Conservation (phyloP, 257 asterid species). For the Henckelia pumila region DNA sequence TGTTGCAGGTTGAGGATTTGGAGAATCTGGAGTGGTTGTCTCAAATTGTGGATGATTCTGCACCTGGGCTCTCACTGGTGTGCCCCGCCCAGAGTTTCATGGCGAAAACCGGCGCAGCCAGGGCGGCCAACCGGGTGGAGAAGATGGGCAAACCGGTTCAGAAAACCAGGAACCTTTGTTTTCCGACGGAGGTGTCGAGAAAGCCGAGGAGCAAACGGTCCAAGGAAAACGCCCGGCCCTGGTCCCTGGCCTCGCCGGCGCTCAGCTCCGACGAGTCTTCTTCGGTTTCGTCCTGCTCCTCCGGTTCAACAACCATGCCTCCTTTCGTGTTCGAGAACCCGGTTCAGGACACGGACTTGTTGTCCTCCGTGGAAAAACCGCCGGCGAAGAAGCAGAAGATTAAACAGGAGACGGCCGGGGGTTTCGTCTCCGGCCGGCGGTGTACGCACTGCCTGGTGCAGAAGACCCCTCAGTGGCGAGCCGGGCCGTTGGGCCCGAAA, state of each 20-base stretch:
- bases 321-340: slow-evolving; percentile 26
- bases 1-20: slow-evolving; percentile 61
- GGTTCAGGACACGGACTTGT: slow-evolving; percentile 39
- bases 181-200: slow-evolving; percentile 37
- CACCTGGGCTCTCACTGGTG: slow-evolving; percentile 44
- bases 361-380: slow-evolving; percentile 42
- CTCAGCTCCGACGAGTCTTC: slow-evolving; percentile 41
- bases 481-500: slow-evolving; percentile 82
- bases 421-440: slow-evolving; percentile 48
- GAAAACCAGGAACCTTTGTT: slow-evolving; percentile 28
- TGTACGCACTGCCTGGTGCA: slow-evolving; percentile 77
- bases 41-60: slow-evolving; percentile 66
- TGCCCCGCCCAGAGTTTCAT: slow-evolving; percentile 44
- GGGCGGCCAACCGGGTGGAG: slow-evolving; percentile 28
- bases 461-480: slow-evolving; percentile 86
- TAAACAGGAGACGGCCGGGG: slow-evolving; percentile 37
- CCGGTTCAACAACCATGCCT: slow-evolving; percentile 37
- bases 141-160: slow-evolving; percentile 33
- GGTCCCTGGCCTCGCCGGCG: slow-evolving; percentile 46
- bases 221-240: slow-evolving; percentile 39
- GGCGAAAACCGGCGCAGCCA: slow-evolving; percentile 27
- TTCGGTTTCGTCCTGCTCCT: slow-evolving; percentile 45
- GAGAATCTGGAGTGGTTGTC: slow-evolving; percentile 86
- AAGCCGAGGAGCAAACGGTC: slow-evolving; percentile 56
- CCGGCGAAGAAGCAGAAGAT: slow-evolving; percentile 54